These are phyloP conservation scores for Scalesia atractyloides DNA, from an alignment of 129 eudicot species.

Conservation along the genomic window DNA sequence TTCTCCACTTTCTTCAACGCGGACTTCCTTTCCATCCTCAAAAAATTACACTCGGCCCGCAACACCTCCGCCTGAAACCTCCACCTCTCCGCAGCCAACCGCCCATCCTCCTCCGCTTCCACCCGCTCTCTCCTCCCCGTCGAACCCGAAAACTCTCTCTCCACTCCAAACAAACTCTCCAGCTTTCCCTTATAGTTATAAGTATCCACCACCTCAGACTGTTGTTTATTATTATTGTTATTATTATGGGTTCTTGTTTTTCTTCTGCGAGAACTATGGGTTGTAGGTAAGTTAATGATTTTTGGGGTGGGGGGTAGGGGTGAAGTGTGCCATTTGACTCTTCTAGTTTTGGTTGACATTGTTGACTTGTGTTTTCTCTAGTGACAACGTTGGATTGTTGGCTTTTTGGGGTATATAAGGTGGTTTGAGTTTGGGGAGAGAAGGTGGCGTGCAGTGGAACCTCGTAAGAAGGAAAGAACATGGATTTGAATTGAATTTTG, in stretches of 20 bases:
- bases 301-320: slow-evolving; percentile 76
- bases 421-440: slow-evolving; percentile 14
- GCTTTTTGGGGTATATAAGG: slow-evolving; percentile 20
- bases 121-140: slow-evolving; percentile 44
- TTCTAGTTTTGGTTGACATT: slow-evolving; percentile 44
- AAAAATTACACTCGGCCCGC: slow-evolving; percentile 78
- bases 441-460: slow-evolving; percentile 48
- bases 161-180: slow-evolving; percentile 60
- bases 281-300: slow-evolving; percentile 72
- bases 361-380: slow-evolving; percentile 9
- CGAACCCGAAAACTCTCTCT: slow-evolving; percentile 49
- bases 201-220: background rate
- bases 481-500: slow-evolving; percentile 43
- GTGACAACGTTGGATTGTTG: slow-evolving; percentile 4
- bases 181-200: slow-evolving; percentile 48
- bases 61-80: slow-evolving; percentile 83
- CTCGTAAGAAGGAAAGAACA: slow-evolving; percentile 49
- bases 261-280: slow-evolving; percentile 47
- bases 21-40: slow-evolving; percentile 78
- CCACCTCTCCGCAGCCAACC: slow-evolving; percentile 69
- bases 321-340: slow-evolving; percentile 57
- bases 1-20: slow-evolving; percentile 74
- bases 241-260: slow-evolving; percentile 26
- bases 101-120: slow-evolving; percentile 34
- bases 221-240: slow-evolving; percentile 9